Base-by-base conservation (phyloP, 106 monocot genomes). In the Allium cepa region DNA sequence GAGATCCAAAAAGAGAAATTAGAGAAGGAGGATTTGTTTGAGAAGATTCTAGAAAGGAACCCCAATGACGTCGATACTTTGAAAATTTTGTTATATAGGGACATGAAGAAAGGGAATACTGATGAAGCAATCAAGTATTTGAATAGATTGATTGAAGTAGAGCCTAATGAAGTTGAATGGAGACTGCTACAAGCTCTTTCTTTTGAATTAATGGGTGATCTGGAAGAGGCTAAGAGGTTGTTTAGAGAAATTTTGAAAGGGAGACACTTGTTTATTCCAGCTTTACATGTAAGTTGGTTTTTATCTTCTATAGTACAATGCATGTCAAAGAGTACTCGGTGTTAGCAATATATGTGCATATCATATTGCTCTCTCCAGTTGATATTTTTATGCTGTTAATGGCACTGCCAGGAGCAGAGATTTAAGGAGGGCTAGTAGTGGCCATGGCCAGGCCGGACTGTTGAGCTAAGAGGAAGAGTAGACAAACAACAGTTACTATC, bases 101-200 rank as follows among this genome's bases (percentile, higher is more conserved):
- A 81, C 66, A 73, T 95, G 83, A 83, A 66, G 83, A 81, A 80
- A 60, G 84, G 82, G 46, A 80, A 78, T 67, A 79, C 57, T 26
- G 66, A 14, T 36, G 91, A 91, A 50, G 88, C 85, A 11, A 75
- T 84, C 45, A 49, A 72, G 45, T 83, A 64, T 53, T 78, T 88
- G 73, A 78, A 88, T 68, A 85, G 81, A 61, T 51, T 95, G 83
- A 80, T 88, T n/a, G 64, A 65, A 9, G 26, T 80, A 10, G 85
- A 95, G 74, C 91, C 91, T 11, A 85, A 85, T 7, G 91, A 95
- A 62, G 73, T 88, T 11, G 95, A 91, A 70, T 95, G 95, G 91
- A 78, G 81, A 69, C 73, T 95, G 47, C 63, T 91, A 72, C 74
- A 78, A 68, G 95, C 88, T 7, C 71, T 88, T 13, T 81, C 76